A percentile compares a stretch with the other conserved stretches of the same genome.
phyloP scores from a whole-genome alignment of 2,329 filamentous ascomycete species.

The Orbilia brochopaga region DNA sequence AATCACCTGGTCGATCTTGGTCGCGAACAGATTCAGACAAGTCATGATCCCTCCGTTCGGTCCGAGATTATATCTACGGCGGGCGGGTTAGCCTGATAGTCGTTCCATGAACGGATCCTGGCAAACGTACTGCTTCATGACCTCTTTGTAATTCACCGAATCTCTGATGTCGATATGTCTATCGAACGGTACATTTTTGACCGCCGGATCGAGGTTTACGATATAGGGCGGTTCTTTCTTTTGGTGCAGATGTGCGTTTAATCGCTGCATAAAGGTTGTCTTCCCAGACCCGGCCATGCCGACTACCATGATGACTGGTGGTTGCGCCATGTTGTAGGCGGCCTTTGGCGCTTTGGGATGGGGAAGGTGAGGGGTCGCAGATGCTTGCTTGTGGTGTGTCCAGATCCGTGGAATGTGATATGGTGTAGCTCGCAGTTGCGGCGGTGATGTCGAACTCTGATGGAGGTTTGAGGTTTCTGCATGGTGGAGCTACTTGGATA shows the following conservation, averaged over 20 bases:
- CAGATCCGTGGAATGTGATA: background rate
- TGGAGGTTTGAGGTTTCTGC: background rate
- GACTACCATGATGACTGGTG: slow-evolving; percentile 49
- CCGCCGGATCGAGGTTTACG: slow-evolving; percentile 94
- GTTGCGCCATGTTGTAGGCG: slow-evolving; percentile 36
- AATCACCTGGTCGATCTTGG: slow-evolving; percentile 96
- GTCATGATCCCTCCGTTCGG: slow-evolving; percentile 97
- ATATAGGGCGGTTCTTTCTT: slow-evolving; percentile 86
- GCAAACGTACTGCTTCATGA: slow-evolving; percentile 90
- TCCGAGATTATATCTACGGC: slow-evolving; percentile 71
- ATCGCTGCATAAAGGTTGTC: slow-evolving; percentile 99
- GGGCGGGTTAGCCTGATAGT: background rate
- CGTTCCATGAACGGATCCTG: slow-evolving; percentile 10
- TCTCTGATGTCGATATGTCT: slow-evolving; percentile 99
- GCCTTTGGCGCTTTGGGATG: slow-evolving; percentile 20
- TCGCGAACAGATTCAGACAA: slow-evolving; percentile 92
- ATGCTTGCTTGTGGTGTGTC: background rate
- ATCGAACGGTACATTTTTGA: slow-evolving; percentile 90
- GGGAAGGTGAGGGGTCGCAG: background rate
- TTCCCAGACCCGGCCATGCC: slow-evolving; percentile 77
- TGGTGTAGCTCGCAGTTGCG: background rate
- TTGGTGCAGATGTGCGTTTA: slow-evolving; percentile 88
- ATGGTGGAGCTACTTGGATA: background rate
- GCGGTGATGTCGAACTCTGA: slow-evolving; percentile 2
- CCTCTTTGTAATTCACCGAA: slow-evolving; percentile 98